Percentiles rank a stretch among this genome's conserved stretches.
phyloP scores from a whole-genome alignment of 306 rosid genomes.

The Ormosia emarginata region DNA sequence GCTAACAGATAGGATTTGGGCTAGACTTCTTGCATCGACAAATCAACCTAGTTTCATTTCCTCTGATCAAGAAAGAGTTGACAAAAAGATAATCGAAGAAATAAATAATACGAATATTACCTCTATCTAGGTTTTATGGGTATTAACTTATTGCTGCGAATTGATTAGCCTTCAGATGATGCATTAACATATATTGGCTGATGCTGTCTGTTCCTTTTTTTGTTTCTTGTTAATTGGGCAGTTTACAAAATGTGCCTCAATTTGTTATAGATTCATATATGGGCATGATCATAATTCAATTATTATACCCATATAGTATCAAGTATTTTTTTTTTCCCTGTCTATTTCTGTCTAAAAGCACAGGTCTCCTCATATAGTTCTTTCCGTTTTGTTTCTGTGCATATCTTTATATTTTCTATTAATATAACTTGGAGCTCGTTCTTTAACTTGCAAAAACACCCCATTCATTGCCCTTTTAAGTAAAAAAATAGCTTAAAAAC shows the following conservation, averaged over 20 bases:
- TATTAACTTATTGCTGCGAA: background rate
- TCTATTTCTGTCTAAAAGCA: no score
- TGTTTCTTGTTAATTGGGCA: background rate
- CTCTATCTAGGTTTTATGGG: slow-evolving; percentile 17
- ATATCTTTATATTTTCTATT: no score
- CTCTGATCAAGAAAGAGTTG: slow-evolving; percentile 30
- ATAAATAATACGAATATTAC: slow-evolving; percentile 24
- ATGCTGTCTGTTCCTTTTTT: background rate
- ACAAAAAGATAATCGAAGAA: slow-evolving; percentile 21
- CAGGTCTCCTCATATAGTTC: no score
- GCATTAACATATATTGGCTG: background rate
- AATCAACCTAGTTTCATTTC: slow-evolving; percentile 83
- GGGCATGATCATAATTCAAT: background rate
- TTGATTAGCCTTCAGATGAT: slow-evolving; percentile 6
- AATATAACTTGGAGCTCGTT: no score
- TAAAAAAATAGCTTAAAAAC: no score
- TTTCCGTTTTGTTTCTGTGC: no score
- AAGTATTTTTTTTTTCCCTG: no score
- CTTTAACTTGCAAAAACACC: no score
- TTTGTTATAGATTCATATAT: background rate
- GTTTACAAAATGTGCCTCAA: background rate
- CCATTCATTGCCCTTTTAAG: no score
- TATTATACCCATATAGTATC: no score
- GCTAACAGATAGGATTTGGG: slow-evolving; percentile 89
- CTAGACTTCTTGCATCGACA: slow-evolving; percentile 90